A percentile compares a stretch with the other conserved stretches of the same genome.
phyloP scores from a whole-genome alignment of 148 eudicot genomes.

The Camellia granthamiana region DNA sequence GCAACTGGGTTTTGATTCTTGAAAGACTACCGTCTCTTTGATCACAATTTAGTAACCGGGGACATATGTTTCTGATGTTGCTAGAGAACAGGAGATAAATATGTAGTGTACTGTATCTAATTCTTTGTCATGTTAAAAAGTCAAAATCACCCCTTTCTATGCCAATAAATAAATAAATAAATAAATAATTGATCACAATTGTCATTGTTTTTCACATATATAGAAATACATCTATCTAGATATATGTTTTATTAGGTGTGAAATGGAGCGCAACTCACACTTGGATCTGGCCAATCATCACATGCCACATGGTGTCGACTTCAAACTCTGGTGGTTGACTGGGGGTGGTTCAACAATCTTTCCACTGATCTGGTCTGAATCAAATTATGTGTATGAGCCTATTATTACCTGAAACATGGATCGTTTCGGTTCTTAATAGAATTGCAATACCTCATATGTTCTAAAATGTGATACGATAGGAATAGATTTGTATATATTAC shows the following conservation, averaged over 20 bases:
- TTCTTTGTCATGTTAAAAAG: background rate
- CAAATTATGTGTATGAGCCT: too few species aligned
- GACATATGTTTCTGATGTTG: background rate
- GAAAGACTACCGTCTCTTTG: background rate
- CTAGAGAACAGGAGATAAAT: background rate
- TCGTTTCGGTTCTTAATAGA: too few species aligned
- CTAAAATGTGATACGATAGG: too few species aligned
- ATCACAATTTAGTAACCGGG: background rate
- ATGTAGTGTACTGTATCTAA: background rate
- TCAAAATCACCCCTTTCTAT: background rate
- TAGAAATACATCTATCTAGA: background rate
- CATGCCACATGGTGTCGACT: background rate
- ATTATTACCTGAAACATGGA: too few species aligned
- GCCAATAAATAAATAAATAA: background rate
- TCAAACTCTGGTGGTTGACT: background rate
- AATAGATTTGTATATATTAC: too few species aligned
- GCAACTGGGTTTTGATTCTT: background rate
- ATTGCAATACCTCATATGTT: too few species aligned
- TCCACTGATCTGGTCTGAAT: background rate
- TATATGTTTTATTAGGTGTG: background rate
- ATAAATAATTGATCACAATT: background rate
- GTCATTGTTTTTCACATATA: background rate
- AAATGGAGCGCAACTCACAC: background rate
- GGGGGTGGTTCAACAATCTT: slow-evolving; percentile 13
- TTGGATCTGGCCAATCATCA: background rate